phyloP scores from a whole-genome alignment of 2,329 filamentous ascomycete genomes.

The Ophiosphaerella herpotricha region DNA sequence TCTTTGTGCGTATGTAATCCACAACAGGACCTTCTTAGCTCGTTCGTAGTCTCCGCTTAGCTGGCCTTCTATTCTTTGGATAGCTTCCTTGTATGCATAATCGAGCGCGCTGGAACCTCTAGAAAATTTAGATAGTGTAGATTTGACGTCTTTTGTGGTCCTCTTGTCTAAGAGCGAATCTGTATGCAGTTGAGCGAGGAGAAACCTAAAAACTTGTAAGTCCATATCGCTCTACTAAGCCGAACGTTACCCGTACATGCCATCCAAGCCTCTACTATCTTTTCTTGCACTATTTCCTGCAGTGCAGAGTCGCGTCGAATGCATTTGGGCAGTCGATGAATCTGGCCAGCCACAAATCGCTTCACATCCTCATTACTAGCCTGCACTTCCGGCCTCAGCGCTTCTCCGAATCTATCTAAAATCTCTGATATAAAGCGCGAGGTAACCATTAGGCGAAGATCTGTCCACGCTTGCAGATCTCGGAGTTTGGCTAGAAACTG shows the following conservation, averaged over 20 bases:
- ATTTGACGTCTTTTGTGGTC: constrained; percentile 3
- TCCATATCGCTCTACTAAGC: constrained; percentile 5
- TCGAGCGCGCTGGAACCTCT: constrained; percentile 6
- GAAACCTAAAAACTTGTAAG: constrained; percentile 17
- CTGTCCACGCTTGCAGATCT: constrained; percentile 2
- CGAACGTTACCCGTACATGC: neutral
- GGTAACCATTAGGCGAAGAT: constrained; percentile 13
- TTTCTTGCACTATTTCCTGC: constrained; percentile 17
- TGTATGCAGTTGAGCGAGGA: constrained; percentile 11
- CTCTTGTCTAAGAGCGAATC: constrained; percentile 14
- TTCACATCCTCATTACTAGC: constrained; percentile 27
- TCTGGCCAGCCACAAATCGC: constrained; percentile 21
- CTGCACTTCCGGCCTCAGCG: constrained; percentile 18
- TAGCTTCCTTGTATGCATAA: constrained; percentile 11
- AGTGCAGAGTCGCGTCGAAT: constrained; percentile 13
- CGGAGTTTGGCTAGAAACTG: constrained; percentile 3
- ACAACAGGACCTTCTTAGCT: constrained; percentile 38
- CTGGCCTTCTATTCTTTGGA: constrained; percentile 48
- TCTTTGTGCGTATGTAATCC: constrained; percentile 14
- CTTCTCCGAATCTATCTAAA: constrained; percentile 9
- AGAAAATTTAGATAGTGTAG: constrained; percentile 5
- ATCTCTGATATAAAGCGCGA: constrained; percentile 25
- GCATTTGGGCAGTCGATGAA: constrained; percentile 18
- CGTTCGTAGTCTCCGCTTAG: constrained; percentile 31
- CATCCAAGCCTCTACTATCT: constrained; percentile 17